Conservation (phyloP, 179 eudicot genomes). For the Corrigiola litoralis region DNA sequence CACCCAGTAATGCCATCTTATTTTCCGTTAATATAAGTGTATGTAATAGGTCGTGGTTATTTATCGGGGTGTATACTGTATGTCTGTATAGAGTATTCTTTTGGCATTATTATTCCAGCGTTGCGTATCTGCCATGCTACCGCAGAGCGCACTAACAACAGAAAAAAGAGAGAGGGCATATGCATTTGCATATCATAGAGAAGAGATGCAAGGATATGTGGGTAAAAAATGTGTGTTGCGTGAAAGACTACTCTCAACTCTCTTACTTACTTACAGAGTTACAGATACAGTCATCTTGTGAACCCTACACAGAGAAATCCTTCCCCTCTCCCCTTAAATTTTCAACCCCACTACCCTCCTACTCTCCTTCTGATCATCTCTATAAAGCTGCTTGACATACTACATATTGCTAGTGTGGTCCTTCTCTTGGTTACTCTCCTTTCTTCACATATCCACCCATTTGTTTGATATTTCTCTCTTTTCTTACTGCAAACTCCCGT, state of each 20-base stretch:
- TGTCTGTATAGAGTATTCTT: background rate
- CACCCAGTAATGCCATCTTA: too few relatives aligned
- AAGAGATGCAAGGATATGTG: background rate
- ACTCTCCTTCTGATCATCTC: background rate
- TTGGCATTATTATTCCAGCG: conserved; percentile 17
- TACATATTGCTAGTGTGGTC: conserved; percentile 23
- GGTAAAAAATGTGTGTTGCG: conserved; percentile 6
- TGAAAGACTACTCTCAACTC: conserved; percentile 5
- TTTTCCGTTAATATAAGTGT: too few relatives aligned
- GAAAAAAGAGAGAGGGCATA: background rate
- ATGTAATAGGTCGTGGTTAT: too few relatives aligned
- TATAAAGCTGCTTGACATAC: conserved; percentile 22
- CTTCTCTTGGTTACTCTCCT: background rate
- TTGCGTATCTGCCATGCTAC: conserved; percentile 24
- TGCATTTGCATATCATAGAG: too few relatives aligned
- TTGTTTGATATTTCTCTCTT: background rate
- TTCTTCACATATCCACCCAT: background rate
- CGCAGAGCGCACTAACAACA: conserved; percentile 15
- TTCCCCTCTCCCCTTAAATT: background rate
- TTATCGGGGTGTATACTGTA: too few relatives aligned
- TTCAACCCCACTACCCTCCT: background rate
- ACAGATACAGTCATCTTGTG: background rate
- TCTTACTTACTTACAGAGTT: background rate
- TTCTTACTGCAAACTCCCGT: background rate
- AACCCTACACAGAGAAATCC: conserved; percentile 12